Percentiles rank a stretch among this genome's conserved stretches.
Evolutionary conservation across 2,329 filamentous ascomycete species (phyloP).

Genomic region (Herpotrichia juniperi): DNA sequence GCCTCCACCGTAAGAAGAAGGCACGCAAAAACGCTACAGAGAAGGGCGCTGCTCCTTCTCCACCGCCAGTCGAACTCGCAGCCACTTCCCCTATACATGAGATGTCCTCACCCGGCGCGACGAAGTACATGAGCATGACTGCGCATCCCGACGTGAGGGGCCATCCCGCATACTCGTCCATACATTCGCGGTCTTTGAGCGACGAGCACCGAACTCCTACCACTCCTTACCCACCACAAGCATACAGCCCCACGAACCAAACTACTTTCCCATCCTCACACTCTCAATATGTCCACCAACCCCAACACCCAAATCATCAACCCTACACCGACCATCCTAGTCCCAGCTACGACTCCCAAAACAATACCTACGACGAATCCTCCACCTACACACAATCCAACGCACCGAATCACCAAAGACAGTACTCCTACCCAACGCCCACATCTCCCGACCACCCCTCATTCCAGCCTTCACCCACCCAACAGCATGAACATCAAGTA

Average conservation of each 20-base stretch:
- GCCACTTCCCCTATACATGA: slow-evolving; percentile 36
- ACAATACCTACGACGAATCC: slow-evolving; percentile 24
- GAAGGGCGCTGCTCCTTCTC: slow-evolving; percentile 11
- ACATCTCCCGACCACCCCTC: slow-evolving; percentile 21
- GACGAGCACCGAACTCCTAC: slow-evolving; percentile 23
- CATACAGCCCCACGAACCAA: slow-evolving; percentile 21
- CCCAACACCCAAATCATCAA: slow-evolving; percentile 16
- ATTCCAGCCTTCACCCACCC: slow-evolving; percentile 6
- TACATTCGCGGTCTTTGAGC: slow-evolving; percentile 28
- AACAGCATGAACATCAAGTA: slow-evolving; percentile 24
- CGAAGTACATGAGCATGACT: slow-evolving; percentile 37
- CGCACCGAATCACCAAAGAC: slow-evolving; percentile 21
- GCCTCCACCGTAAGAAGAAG: slow-evolving; percentile 45
- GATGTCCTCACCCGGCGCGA: slow-evolving; percentile 27
- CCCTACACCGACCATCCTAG: slow-evolving; percentile 17
- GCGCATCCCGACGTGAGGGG: slow-evolving; percentile 23
- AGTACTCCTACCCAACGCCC: slow-evolving; percentile 31
- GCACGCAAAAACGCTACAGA: slow-evolving; percentile 23
- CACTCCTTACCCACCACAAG: slow-evolving; percentile 24
- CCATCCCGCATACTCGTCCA: slow-evolving; percentile 19
- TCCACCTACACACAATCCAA: slow-evolving; percentile 24
- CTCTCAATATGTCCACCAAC: slow-evolving; percentile 15
- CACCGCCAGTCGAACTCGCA: slow-evolving; percentile 39
- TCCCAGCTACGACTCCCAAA: slow-evolving; percentile 20
- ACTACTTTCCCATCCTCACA: slow-evolving; percentile 22